Percentiles rank a stretch among this genome's conserved stretches.
These are phyloP conservation scores for Lactarius vividus DNA, from an alignment of 768 basidiomycete species.

Conservation along the genomic window DNA sequence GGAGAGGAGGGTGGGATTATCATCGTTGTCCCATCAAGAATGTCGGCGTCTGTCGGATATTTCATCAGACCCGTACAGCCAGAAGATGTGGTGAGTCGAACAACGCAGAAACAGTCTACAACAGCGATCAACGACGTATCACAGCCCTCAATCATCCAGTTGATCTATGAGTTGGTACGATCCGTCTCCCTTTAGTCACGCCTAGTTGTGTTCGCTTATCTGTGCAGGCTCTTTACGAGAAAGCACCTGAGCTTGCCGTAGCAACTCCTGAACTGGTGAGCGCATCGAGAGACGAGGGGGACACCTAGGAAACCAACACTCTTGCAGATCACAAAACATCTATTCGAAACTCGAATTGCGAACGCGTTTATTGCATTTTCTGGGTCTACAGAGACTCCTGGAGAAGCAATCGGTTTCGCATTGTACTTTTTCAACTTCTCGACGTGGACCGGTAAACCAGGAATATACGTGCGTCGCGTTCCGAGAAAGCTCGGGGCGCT, in stretches of 20 bases:
- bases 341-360: constrained; percentile 73
- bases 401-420: constrained; percentile 46
- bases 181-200: constrained; percentile 8
- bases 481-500: not conserved
- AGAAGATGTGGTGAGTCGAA: constrained; percentile 59
- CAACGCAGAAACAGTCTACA: not conserved
- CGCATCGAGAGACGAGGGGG: constrained; percentile 4
- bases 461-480: constrained; percentile 70
- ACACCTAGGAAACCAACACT: not conserved
- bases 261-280: constrained; percentile 85
- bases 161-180: constrained; percentile 73
- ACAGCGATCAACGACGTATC: not conserved
- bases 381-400: constrained; percentile 47
- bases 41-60: constrained; percentile 33
- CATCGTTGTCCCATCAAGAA: not conserved
- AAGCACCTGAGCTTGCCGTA: constrained; percentile 75
- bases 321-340: constrained; percentile 61
- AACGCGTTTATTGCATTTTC: constrained; percentile 72
- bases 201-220: constrained; percentile 8
- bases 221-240: constrained; percentile 84
- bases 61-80: constrained; percentile 62
- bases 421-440: constrained; percentile 93
- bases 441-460: constrained; percentile 93
- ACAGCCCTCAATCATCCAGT: constrained; percentile 56
- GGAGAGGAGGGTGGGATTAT: no score